These are phyloP conservation scores for Stromatinia cepivora DNA, from an alignment of 2,329 filamentous ascomycete species.

Conservation along the genomic window DNA sequence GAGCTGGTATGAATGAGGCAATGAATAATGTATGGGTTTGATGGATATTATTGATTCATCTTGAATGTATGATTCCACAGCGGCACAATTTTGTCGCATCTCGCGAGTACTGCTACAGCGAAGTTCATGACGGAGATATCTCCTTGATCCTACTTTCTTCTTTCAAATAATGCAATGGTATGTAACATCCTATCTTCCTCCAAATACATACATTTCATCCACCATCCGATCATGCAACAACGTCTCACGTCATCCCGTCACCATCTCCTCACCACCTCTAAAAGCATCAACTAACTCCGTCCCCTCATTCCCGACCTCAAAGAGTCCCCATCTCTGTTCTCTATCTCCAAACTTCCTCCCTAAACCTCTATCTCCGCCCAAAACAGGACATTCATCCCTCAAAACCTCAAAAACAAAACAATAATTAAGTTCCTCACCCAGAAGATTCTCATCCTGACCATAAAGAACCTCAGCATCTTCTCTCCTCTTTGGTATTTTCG, in stretches of 20 bases:
- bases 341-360: constrained; percentile 41
- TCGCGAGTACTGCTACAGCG: background rate
- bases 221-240: background rate
- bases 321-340: constrained; percentile 56
- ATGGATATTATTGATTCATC: background rate
- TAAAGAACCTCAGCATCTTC: constrained; percentile 45
- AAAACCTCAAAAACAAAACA: constrained; percentile 37
- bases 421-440: constrained; percentile 16
- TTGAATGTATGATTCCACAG: background rate
- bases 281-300: constrained; percentile 47
- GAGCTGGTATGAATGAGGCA: no score
- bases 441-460: constrained; percentile 19
- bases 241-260: background rate
- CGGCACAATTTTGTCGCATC: background rate
- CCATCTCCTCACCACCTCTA: constrained; percentile 24
- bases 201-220: background rate
- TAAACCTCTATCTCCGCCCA: constrained; percentile 8
- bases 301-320: constrained; percentile 45
- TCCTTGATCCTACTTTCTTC: no score
- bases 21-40: background rate
- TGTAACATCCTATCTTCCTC: background rate
- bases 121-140: background rate
- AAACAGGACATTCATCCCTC: constrained; percentile 36
- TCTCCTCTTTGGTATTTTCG: constrained; percentile 45
- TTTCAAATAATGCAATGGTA: background rate